A percentile compares a stretch with the other conserved stretches of the same genome.
These are phyloP conservation scores for Paramecium biaurelia DNA, from an alignment of 73 alveolate species.

Conservation along the genomic window DNA sequence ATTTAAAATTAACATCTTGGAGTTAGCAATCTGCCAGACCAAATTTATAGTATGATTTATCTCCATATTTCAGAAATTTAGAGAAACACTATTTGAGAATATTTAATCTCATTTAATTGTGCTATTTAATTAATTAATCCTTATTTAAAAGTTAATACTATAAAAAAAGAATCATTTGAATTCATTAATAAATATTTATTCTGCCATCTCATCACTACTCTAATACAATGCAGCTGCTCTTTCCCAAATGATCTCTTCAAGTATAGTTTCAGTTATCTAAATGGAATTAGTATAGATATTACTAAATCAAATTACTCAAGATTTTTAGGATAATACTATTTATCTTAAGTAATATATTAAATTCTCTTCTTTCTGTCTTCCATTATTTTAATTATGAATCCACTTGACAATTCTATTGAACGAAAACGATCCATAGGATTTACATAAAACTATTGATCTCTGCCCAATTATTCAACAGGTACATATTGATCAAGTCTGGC, in stretches of 20 bases:
- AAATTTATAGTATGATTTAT: neutral
- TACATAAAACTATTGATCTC: neutral
- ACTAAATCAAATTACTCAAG: neutral
- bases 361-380: conserved; percentile 24
- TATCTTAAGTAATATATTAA: neutral
- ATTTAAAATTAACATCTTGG: neutral
- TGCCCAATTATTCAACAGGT: neutral
- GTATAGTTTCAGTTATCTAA: neutral
- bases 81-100: neutral
- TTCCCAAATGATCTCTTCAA: conserved; percentile 26
- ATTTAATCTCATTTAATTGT: neutral
- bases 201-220: conserved; percentile 11
- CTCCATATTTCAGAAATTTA: neutral
- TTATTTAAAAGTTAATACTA: neutral
- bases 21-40: neutral
- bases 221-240: neutral
- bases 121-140: neutral
- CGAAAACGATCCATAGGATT: conserved; percentile 14
- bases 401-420: conserved; percentile 35
- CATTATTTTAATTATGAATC: neutral
- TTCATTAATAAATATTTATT: conserved; percentile 36
- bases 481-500: conserved; percentile 15
- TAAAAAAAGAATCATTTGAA: neutral
- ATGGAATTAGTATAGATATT: neutral
- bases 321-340: neutral